phyloP scores from a whole-genome alignment of 306 rosid genomes.

The Comarum palustre region DNA sequence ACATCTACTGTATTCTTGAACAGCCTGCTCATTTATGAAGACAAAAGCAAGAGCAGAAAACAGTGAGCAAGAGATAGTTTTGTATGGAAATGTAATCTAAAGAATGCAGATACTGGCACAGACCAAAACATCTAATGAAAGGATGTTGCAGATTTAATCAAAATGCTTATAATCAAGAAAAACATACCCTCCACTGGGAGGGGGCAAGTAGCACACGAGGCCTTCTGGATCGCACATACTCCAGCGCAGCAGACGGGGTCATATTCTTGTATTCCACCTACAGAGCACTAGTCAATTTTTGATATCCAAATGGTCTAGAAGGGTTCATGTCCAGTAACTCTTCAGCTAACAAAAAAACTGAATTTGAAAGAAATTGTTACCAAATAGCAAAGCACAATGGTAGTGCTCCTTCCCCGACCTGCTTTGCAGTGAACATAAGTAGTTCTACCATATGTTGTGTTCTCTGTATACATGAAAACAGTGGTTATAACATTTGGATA shows the following conservation, averaged over 20 bases:
- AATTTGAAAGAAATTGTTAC: constrained; percentile 36
- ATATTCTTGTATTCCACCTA: constrained; percentile 82
- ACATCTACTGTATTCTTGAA: constrained; percentile 60
- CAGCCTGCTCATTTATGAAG: constrained; percentile 57
- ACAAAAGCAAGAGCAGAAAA: constrained; percentile 19
- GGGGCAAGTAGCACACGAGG: constrained; percentile 93
- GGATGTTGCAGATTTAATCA: not conserved
- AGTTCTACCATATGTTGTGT: constrained; percentile 62
- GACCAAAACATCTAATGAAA: not conserved
- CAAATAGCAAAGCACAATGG: constrained; percentile 95
- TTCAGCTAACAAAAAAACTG: not conserved
- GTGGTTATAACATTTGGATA: not conserved
- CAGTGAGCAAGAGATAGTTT: constrained; percentile 13
- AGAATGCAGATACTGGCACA: not conserved
- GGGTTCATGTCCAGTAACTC: not conserved
- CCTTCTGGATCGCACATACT: constrained; percentile 79
- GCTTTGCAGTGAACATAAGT: constrained; percentile 99
- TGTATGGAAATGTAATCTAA: not conserved
- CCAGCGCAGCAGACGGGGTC: constrained; percentile 80
- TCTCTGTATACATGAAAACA: constrained; percentile 38
- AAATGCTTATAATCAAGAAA: not conserved
- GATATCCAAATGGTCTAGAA: constrained; percentile 2
- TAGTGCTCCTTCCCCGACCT: constrained; percentile 96
- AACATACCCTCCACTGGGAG: constrained; percentile 80
- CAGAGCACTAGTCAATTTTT: constrained; percentile 25